Evolutionary conservation across 1,139 yeast species (phyloP).

Genomic region (Kurtzmaniella quercitrusa): DNA sequence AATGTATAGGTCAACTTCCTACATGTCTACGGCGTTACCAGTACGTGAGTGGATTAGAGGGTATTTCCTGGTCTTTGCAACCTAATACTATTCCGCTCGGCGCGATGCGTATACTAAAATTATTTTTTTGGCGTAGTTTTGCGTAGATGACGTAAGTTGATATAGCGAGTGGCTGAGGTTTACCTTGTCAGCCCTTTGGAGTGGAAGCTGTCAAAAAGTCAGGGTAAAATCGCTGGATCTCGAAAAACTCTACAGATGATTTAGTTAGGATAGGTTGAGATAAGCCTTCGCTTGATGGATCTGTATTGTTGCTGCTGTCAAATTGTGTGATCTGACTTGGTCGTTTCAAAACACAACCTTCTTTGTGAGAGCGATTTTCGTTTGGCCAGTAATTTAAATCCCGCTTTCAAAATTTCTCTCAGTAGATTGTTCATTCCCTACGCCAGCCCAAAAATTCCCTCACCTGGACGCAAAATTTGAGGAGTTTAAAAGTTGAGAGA

Average conservation of each 20-base stretch:
- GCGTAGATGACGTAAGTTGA: not conserved
- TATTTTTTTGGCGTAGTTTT: not conserved
- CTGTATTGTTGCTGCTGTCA: no score
- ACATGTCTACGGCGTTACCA: not conserved
- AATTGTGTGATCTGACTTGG: not conserved
- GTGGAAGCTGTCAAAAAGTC: not conserved
- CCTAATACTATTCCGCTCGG: not conserved
- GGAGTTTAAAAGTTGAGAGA: not conserved
- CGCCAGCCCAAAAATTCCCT: not conserved
- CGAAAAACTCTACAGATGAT: no score
- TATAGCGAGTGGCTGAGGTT: not conserved
- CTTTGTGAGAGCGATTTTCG: not conserved
- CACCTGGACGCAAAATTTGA: not conserved
- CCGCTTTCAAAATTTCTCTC: not conserved
- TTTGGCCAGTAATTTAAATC: slow-evolving; percentile 2
- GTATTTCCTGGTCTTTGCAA: slow-evolving; percentile 1
- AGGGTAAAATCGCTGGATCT: not conserved
- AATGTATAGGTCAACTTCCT: not conserved
- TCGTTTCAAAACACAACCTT: not conserved
- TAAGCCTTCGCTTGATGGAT: not conserved
- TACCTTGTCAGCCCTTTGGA: not conserved
- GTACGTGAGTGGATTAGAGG: not conserved
- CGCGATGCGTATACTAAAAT: not conserved
- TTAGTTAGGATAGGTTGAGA: no score
- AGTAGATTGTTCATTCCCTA: not conserved